phyloP scores from a whole-genome alignment of 192 early-diverging fungal species.

The Coemansia sp. region DNA sequence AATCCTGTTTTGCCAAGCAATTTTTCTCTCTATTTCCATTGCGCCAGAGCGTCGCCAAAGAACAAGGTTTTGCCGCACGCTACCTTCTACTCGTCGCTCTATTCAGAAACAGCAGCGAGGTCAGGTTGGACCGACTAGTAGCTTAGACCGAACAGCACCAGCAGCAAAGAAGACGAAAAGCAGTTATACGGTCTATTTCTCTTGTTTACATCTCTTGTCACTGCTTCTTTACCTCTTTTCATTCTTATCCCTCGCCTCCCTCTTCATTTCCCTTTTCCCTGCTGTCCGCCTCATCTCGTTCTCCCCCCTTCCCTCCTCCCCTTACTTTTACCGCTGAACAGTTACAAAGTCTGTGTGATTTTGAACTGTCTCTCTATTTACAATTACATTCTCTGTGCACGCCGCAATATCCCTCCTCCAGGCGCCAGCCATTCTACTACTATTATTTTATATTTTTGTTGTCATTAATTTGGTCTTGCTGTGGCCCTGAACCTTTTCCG shows the following conservation, averaged over 20 bases:
- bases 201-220: too few relatives aligned
- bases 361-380: not conserved
- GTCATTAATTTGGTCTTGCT: not conserved
- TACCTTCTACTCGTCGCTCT: too few relatives aligned
- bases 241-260: conserved; percentile 3
- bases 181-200: too few relatives aligned
- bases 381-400: conserved; percentile 4
- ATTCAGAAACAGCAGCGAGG: too few relatives aligned
- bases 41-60: too few relatives aligned
- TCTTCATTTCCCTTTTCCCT: conserved; percentile 3
- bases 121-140: too few relatives aligned
- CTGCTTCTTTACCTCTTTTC: not conserved
- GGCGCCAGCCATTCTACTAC: not conserved
- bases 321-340: not conserved
- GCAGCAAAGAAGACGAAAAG: too few relatives aligned
- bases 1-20: too few relatives aligned
- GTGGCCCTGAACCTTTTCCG: not conserved
- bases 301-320: not conserved
- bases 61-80: too few relatives aligned
- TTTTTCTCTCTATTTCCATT: too few relatives aligned
- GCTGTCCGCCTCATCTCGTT: not conserved
- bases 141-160: too few relatives aligned
- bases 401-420: not conserved
- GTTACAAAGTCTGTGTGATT: not conserved
- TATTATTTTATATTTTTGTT: conserved; percentile 1